phyloP scores from a whole-genome alignment of 2,329 filamentous ascomycete species.

The Aureobasidium melanogenum region DNA sequence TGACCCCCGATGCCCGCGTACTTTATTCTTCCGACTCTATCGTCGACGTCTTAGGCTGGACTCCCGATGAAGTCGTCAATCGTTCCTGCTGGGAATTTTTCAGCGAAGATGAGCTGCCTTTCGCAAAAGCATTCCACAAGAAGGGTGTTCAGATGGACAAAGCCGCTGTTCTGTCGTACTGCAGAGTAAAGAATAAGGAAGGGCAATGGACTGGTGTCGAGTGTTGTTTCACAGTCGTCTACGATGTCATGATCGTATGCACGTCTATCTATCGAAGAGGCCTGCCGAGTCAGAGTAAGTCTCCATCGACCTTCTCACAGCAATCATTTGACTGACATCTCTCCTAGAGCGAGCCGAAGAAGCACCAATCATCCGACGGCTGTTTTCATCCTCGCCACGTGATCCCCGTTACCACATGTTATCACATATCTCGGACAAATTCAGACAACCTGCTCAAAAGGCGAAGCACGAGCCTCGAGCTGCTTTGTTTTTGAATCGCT shows the following conservation, averaged over 20 bases:
- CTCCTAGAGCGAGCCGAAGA: slow-evolving; percentile 63
- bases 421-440: slow-evolving; percentile 74
- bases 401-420: slow-evolving; percentile 88
- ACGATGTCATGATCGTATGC: slow-evolving; percentile 78
- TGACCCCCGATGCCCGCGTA: slow-evolving; percentile 66
- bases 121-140: slow-evolving; percentile 63
- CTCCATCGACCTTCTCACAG: background rate
- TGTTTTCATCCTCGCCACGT: slow-evolving; percentile 72
- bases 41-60: slow-evolving; percentile 71
- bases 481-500: slow-evolving; percentile 77
- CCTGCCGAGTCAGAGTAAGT: slow-evolving; percentile 64
- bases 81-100: slow-evolving; percentile 80
- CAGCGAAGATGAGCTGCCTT: slow-evolving; percentile 69
- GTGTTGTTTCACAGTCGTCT: slow-evolving; percentile 81
- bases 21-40: slow-evolving; percentile 80
- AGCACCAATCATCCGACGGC: slow-evolving; percentile 66
- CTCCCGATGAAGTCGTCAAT: slow-evolving; percentile 64
- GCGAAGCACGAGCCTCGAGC: slow-evolving; percentile 66
- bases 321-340: background rate
- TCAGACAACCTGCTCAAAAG: slow-evolving; percentile 48
- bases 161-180: slow-evolving; percentile 76
- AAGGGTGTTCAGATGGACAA: slow-evolving; percentile 71
- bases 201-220: slow-evolving; percentile 73
- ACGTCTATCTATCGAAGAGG: slow-evolving; percentile 67
- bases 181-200: slow-evolving; percentile 57